These are phyloP conservation scores for Diaporthe capsici DNA, from an alignment of 2,329 filamentous ascomycete species.

Conservation along the genomic window DNA sequence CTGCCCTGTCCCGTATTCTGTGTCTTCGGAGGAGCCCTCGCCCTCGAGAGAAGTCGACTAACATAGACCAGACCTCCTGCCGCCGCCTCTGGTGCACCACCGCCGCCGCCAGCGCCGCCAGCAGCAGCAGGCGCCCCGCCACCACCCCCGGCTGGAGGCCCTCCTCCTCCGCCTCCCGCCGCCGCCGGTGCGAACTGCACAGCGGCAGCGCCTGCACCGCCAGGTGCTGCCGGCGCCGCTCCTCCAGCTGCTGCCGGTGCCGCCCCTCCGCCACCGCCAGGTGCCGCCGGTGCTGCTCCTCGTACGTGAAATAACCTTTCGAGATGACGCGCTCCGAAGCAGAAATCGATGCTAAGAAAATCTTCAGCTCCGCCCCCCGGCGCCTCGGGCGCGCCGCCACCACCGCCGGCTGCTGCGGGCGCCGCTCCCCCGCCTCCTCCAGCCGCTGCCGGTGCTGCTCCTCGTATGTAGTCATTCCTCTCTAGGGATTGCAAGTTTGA, in stretches of 20 bases:
- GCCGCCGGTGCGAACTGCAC: conserved; percentile 6
- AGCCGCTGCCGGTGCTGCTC: too few relatives aligned
- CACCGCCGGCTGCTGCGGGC: too few relatives aligned
- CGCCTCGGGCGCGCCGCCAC: too few relatives aligned
- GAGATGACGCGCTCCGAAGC: too few relatives aligned
- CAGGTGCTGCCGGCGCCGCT: not conserved
- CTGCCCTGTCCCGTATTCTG: not conserved
- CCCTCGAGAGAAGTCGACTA: not conserved
- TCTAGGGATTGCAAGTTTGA: too few relatives aligned
- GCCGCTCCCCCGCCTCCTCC: too few relatives aligned
- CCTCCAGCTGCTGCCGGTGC: not conserved
- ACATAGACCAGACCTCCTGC: not conserved
- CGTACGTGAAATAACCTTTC: not conserved
- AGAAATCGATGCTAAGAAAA: too few relatives aligned
- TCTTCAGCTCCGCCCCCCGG: too few relatives aligned
- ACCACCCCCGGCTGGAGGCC: not conserved
- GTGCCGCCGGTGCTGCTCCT: not conserved
- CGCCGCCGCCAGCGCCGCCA: not conserved
- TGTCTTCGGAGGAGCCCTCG: too few relatives aligned
- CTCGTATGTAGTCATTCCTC: too few relatives aligned
- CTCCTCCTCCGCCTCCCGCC: not conserved
- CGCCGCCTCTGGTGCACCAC: not conserved
- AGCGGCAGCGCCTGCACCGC: not conserved
- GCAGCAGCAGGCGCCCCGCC: not conserved
- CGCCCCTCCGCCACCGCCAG: not conserved